phyloP scores from a whole-genome alignment of 371 early-diverging fungal species.

The Enteropsectra breve region DNA sequence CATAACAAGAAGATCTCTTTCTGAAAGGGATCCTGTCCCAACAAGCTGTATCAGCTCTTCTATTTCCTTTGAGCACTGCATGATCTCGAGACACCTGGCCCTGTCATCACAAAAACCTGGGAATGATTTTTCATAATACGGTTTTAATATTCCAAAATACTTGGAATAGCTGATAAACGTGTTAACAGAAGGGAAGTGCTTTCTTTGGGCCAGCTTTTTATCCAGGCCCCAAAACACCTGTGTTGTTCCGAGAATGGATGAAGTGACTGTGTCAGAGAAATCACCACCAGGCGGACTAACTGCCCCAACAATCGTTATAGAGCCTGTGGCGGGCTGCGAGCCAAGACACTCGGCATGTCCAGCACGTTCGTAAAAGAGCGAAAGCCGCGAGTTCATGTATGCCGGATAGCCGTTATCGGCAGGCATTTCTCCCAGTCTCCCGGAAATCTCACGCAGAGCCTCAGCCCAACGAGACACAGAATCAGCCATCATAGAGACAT shows the following conservation, averaged over 20 bases:
- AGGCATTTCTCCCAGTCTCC: conserved; percentile 99
- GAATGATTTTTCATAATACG: conserved; percentile 82
- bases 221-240: conserved; percentile 99
- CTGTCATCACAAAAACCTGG: conserved; percentile 79
- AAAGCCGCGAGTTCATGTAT: conserved; percentile 93
- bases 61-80: conserved; percentile 94
- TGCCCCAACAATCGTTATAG: conserved; percentile 95
- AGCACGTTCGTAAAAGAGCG: conserved; percentile 99
- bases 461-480: conserved; percentile 99
- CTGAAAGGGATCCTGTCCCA: conserved; percentile 91
- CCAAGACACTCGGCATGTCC: conserved; percentile 89
- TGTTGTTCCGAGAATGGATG: conserved; percentile 93
- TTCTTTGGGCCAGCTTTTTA: conserved; percentile 99
- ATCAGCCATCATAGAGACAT: conserved; percentile 99
- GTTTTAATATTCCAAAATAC: conserved; percentile 86
- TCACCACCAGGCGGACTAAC: conserved; percentile 98
- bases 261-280: conserved; percentile 97
- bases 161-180: conserved; percentile 97
- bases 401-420: conserved; percentile 99
- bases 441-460: conserved; percentile 98
- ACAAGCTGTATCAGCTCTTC: conserved; percentile 98
- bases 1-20: conserved; percentile 93
- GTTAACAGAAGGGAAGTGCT: conserved; percentile 99
- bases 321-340: conserved; percentile 80
- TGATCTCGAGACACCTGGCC: conserved; percentile 85